Evolutionary conservation across 164 flowering plant species (phyloP).

Genomic region (Kalanchoe fedtschenkoi): DNA sequence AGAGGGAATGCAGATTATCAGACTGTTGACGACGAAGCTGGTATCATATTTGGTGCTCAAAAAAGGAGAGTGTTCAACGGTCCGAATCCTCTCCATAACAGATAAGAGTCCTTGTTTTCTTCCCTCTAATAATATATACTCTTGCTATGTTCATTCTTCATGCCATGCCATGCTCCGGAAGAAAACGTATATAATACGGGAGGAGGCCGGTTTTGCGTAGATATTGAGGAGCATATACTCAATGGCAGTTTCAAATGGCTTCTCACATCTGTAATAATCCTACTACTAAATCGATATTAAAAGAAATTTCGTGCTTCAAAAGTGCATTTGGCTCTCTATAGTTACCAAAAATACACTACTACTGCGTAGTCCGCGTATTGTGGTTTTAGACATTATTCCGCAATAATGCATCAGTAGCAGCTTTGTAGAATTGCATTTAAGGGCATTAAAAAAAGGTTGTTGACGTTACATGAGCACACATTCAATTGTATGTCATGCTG

Average conservation of each 20-base stretch:
- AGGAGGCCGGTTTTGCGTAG: too few relatives aligned
- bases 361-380: too few relatives aligned
- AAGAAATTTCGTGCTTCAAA: too few relatives aligned
- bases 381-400: too few relatives aligned
- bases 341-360: too few relatives aligned
- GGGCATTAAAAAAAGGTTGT: neutral
- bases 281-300: too few relatives aligned
- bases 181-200: neutral
- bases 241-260: too few relatives aligned
- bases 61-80: slow-evolving; percentile 62
- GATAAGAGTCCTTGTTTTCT: slow-evolving; percentile 26
- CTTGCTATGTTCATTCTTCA: slow-evolving; percentile 6
- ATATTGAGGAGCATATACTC: neutral
- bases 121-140: too few relatives aligned
- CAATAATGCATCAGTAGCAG: neutral
- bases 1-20: slow-evolving; percentile 15
- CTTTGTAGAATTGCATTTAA: neutral
- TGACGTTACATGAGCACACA: neutral
- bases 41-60: slow-evolving; percentile 32
- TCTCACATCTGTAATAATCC: too few relatives aligned
- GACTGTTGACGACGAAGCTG: slow-evolving; percentile 21
- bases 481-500: neutral
- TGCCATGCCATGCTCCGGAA: slow-evolving; percentile 5
- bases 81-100: slow-evolving; percentile 71
- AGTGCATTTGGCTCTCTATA: too few relatives aligned